Base-by-base conservation (phyloP, 495 filamentous ascomycete genomes). In the Aspergillus indologenus region DNA sequence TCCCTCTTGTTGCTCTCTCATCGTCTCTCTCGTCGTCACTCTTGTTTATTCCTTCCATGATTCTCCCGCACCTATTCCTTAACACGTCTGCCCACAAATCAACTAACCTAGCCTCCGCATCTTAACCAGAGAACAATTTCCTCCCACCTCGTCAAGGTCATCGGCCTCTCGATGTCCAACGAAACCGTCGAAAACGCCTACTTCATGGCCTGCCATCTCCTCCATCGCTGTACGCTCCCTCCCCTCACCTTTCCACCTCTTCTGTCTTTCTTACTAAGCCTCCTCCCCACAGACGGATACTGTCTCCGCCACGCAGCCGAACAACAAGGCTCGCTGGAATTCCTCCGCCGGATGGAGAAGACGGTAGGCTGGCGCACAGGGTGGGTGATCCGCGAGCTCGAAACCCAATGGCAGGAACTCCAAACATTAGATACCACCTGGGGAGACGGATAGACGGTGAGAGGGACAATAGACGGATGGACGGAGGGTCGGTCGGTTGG, bases 161-260 rank as follows among this genome's bases (percentile, higher is more conserved):
- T 76, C 18, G 73, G 73, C 14, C 60, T 76, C 1, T 73, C 71
- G 1, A 63, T 60, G 23, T 76, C 73, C 11, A 76, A 76, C 34
- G 73, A 76, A 60, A 72, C 67, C 34, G 73, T 76, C 5, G 62
- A 72, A 20, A 76, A 76, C 57, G 71, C 67, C 19, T 74, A 70
- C 48, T 76, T 76, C 29, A 74, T 76, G 66, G 68, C 67, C 15
- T 74, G 68, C 5, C 73, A 76, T 53, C 47, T 76, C 5, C 58
- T 76, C n/a, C 64, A 73, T 58, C 68, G 71, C 46, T 76, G 70
- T 76, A 58, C 11, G 73, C 61, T 50, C n/a, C n/a, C n/a, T 49
- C 20, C n/a, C 19, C 14, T 47, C 24, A 22, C 17, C 2, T 9
- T 45, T 15, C 21, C 1, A 42, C 19, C 20, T 7, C 21, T 4